Percentiles rank a stretch among this genome's conserved stretches.
Evolutionary conservation across 1,284 basidiomycete species (phyloP).

Genomic region (Ustilago cynodontis): DNA sequence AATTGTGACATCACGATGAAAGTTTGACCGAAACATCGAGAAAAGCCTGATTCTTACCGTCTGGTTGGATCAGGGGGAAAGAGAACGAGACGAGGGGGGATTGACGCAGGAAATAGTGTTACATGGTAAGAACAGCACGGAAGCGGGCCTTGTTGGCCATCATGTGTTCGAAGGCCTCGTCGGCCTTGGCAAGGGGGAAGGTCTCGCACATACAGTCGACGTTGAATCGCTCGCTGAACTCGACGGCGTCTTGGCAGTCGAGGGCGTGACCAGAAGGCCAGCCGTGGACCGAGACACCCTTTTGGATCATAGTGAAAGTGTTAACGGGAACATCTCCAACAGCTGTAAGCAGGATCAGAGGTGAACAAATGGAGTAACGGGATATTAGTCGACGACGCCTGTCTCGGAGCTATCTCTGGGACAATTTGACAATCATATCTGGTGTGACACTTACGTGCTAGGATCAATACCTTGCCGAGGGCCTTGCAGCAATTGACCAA

Average conservation of each 20-base stretch:
- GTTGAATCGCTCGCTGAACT: conserved; percentile 64
- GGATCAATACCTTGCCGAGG: conserved; percentile 68
- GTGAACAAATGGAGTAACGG: conserved; percentile 9
- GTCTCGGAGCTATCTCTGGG: background rate
- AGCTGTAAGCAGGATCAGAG: conserved; percentile 16
- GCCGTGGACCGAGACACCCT: conserved; percentile 69
- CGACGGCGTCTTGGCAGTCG: conserved; percentile 69
- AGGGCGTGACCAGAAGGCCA: conserved; percentile 68
- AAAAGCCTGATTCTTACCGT: too few relatives aligned
- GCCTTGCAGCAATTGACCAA: conserved; percentile 69
- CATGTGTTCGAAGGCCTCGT: conserved; percentile 70
- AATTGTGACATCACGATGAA: too few relatives aligned
- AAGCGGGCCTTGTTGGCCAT: conserved; percentile 69
- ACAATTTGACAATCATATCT: background rate
- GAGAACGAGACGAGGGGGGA: background rate
- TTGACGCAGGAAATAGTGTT: background rate
- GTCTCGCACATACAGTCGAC: conserved; percentile 70
- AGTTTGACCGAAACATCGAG: too few relatives aligned
- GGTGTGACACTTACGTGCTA: conserved; percentile 37
- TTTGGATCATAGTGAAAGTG: conserved; percentile 66
- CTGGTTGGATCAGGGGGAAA: background rate
- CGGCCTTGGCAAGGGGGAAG: conserved; percentile 69
- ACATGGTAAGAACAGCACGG: conserved; percentile 65
- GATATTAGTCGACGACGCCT: background rate
- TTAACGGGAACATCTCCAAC: conserved; percentile 53